Evolutionary conservation across 2,329 filamentous ascomycete species (phyloP).

Genomic region (Purpureocillium lavendulum): DNA sequence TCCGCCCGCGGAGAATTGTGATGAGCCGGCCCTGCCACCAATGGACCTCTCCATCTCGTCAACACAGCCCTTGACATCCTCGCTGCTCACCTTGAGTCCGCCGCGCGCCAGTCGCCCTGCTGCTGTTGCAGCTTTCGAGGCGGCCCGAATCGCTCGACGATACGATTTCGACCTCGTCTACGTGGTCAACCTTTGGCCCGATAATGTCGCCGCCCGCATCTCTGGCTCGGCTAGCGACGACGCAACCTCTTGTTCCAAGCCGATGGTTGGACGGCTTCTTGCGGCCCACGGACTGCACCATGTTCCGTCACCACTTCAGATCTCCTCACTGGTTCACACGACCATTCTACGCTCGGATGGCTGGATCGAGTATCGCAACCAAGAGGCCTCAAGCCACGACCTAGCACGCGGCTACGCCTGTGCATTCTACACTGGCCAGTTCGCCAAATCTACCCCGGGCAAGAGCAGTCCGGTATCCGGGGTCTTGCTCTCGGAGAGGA

Average conservation of each 20-base stretch:
- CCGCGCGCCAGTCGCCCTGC: constrained; percentile 34
- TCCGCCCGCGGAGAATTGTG: constrained; percentile 3
- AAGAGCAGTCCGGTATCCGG: constrained; percentile 16
- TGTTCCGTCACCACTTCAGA: constrained; percentile 42
- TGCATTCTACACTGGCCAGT: constrained; percentile 40
- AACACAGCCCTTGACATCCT: constrained; percentile 15
- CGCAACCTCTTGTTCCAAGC: constrained; percentile 3
- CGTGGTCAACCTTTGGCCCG: constrained; percentile 50
- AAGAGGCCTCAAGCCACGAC: constrained; percentile 30
- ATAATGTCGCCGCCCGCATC: constrained; percentile 8
- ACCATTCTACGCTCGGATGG: constrained; percentile 39
- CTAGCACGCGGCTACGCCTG: constrained; percentile 44
- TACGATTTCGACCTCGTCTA: constrained; percentile 53
- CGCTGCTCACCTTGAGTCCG: constrained; percentile 35
- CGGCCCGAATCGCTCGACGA: constrained; percentile 44
- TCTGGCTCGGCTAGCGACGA: constrained; percentile 2
- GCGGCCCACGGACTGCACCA: constrained; percentile 46
- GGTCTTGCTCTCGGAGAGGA: constrained; percentile 14
- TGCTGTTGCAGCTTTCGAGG: constrained; percentile 42
- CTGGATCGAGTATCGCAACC: constrained; percentile 45
- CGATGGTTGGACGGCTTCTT: constrained; percentile 40
- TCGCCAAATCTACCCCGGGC: constrained; percentile 17
- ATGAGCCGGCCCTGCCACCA: constrained; percentile 9
- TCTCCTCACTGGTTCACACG: constrained; percentile 39
- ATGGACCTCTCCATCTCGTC: constrained; percentile 14